These are phyloP conservation scores for Plantago coronopus DNA, from an alignment of 305 asterid species.

Conservation along the genomic window DNA sequence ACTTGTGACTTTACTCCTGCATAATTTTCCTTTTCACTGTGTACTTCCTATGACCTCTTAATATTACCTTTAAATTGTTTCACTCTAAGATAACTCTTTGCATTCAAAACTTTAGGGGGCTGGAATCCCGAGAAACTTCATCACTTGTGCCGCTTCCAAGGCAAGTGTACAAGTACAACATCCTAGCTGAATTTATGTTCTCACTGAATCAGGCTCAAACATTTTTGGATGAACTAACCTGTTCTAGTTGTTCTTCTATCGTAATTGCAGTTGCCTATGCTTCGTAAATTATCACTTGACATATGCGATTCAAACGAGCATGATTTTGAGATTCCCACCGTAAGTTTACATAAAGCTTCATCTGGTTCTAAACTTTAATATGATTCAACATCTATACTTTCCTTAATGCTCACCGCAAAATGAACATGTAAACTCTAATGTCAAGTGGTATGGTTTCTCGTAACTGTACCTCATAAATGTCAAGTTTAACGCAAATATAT, in stretches of 20 bases:
- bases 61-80: too few relatives aligned
- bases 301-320: conserved; percentile 68
- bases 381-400: conserved; percentile 4
- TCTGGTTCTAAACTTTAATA: conserved; percentile 18
- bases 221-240: not conserved
- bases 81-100: too few relatives aligned
- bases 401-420: not conserved
- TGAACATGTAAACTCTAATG: conserved; percentile 1
- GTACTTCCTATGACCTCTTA: not conserved
- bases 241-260: conserved; percentile 18
- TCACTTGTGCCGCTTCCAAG: conserved; percentile 51
- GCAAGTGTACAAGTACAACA: conserved; percentile 29
- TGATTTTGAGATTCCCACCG: conserved; percentile 70
- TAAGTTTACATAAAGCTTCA: conserved; percentile 32
- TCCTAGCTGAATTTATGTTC: conserved; percentile 1
- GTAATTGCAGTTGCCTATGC: conserved; percentile 71
- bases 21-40: too few relatives aligned
- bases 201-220: not conserved
- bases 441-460: not conserved
- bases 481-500: too few relatives aligned
- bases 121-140: conserved; percentile 60
- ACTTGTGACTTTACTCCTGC: not conserved
- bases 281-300: conserved; percentile 82
- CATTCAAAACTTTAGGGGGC: conserved; percentile 46
- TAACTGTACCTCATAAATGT: not conserved